Evolutionary conservation across 495 filamentous ascomycete genomes (phyloP).

Genomic region (Echria macrotheca): DNA sequence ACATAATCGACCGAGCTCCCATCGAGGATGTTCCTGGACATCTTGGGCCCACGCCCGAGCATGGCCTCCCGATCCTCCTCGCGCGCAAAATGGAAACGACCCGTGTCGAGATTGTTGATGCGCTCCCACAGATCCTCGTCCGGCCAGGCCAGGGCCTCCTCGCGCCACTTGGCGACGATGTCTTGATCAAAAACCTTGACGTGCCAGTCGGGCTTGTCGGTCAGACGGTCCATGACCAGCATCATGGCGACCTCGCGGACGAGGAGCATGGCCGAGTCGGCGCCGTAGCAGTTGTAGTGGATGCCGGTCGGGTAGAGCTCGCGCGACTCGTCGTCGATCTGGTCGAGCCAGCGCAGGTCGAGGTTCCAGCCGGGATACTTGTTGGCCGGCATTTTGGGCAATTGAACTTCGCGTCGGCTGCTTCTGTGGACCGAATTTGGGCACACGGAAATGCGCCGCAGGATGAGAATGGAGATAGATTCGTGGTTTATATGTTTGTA

Average conservation of each 20-base stretch:
- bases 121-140: slow-evolving; percentile 24
- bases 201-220: slow-evolving; percentile 48
- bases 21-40: slow-evolving; percentile 15
- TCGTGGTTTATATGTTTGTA: too few species aligned
- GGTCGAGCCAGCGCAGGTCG: slow-evolving; percentile 1
- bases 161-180: slow-evolving; percentile 34
- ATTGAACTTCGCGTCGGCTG: too few species aligned
- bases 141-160: slow-evolving; percentile 26
- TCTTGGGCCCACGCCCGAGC: background rate
- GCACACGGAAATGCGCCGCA: too few species aligned
- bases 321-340: background rate
- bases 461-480: too few species aligned
- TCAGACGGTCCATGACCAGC: slow-evolving; percentile 32
- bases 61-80: too few species aligned
- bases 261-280: slow-evolving; percentile 12
- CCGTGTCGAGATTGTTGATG: slow-evolving; percentile 11
- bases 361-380: slow-evolving; percentile 7
- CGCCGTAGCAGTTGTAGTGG: slow-evolving; percentile 1
- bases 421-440: too few species aligned
- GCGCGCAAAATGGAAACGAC: too few species aligned
- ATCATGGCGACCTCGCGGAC: slow-evolving; percentile 39
- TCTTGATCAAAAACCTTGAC: slow-evolving; percentile 50
- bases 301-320: slow-evolving; percentile 14
- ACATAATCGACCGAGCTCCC: slow-evolving; percentile 43
- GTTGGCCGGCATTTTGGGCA: too few species aligned